A percentile compares a stretch with the other conserved stretches of the same genome.
These are phyloP conservation scores for Lanmaoa rubissima DNA, from an alignment of 768 basidiomycete species.

Conservation along the genomic window DNA sequence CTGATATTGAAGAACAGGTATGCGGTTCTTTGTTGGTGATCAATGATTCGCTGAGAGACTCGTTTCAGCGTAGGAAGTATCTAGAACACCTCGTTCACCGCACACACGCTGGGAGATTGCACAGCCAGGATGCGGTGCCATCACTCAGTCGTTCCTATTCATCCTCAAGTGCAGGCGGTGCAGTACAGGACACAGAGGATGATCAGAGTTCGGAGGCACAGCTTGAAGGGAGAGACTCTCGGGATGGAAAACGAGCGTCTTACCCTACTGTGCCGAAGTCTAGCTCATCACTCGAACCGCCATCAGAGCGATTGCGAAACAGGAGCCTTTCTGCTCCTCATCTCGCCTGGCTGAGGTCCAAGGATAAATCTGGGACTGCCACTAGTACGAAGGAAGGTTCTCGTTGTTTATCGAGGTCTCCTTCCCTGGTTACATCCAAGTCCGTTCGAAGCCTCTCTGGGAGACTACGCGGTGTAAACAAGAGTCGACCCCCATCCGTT, in stretches of 20 bases:
- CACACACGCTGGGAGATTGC: conserved; percentile 70
- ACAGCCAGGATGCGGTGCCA: conserved; percentile 71
- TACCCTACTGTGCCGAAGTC: conserved; percentile 12
- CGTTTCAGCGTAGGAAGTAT: conserved; percentile 63
- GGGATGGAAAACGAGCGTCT: conserved; percentile 23
- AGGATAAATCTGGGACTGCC: conserved; percentile 17
- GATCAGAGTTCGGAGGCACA: neutral
- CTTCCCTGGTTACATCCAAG: conserved; percentile 12
- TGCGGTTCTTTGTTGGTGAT: conserved; percentile 7
- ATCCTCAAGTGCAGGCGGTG: conserved; percentile 19
- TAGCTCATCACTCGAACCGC: conserved; percentile 10
- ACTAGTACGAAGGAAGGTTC: conserved; percentile 10
- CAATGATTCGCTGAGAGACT: conserved; percentile 7
- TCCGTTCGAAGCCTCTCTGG: conserved; percentile 22
- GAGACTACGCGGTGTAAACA: conserved; percentile 22
- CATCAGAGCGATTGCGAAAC: conserved; percentile 30
- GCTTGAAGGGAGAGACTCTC: conserved; percentile 3
- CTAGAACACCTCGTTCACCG: conserved; percentile 72
- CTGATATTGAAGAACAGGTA: conserved; percentile 65
- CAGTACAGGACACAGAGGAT: neutral
- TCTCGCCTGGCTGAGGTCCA: conserved; percentile 52
- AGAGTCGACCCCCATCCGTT: conserved; percentile 17
- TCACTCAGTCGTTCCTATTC: conserved; percentile 32
- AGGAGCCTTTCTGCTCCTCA: conserved; percentile 63
- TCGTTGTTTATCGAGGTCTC: conserved; percentile 7